Evolutionary conservation across 441 rosid genomes (phyloP), one percentile per base, ranked within the genome.

Genomic region (Brassica hybrid): DNA sequence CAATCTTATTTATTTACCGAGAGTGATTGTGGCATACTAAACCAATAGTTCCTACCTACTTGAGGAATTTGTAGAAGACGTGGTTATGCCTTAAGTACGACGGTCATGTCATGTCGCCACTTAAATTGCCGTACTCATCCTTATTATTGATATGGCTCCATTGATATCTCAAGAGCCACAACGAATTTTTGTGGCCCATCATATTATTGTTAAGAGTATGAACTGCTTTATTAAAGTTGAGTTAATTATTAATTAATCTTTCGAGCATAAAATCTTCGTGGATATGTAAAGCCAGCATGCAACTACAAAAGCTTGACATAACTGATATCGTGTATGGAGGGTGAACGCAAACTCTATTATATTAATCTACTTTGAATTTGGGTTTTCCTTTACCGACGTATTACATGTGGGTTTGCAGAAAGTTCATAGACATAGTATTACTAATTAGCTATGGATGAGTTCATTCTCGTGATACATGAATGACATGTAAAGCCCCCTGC

Each of bases 141-240:
- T 48, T 59, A 5, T 48, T 65, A 54, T 58, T 59, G 62, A 58
- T 58, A 4, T 77, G 81, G 78, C 70, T 79, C 52, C 66, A 62
- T 68, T 25, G 36, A 17, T 54, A 79, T 73, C 74, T 61, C 70
- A 79, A 73, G 81, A 67, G 78, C 64, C 81, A 38, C 62, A 57
- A 18, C 32, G 58, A 72, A 67, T 66, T 67, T 70, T 3, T 41
- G 14, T 76, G 52, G 14, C 72, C 69, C 57, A 65, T 78, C 77
- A 32, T 59, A 34, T 12, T 7, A 43, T 17, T 25, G 21, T 2
- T 70, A 62, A 36, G 66, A 76, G 13, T 56, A 18, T 18, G 59
- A 65, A 65, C 62, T 77, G 38, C 60, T 63, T 57, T 57, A 3
- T 23, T 41, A 25, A 23, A 56, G 45, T 69, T 56, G 41, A 41